Base-by-base conservation (phyloP, 805 yeast species). In the Ogataea corticis region DNA sequence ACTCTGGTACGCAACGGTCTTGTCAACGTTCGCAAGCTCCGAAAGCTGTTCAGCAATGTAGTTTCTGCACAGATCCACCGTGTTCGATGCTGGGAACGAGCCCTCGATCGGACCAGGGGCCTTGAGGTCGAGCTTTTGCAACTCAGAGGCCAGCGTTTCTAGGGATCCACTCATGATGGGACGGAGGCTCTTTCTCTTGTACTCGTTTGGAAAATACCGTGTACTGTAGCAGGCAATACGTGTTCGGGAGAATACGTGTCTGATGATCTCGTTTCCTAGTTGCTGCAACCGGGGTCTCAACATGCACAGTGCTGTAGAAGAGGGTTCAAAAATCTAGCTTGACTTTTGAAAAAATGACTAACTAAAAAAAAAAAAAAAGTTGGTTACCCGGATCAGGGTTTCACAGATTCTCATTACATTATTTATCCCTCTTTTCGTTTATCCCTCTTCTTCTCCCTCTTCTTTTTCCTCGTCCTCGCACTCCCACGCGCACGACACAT, bases 11-110 rank as follows among this genome's bases (percentile, higher is more conserved):
- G 91, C 87, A 41, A 89, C 64, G 3, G 71, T 69, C 45, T 76
- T 69, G 48, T 84, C 85, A 33, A 90, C 95, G 30, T 83, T 85
- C 15, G 95, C 76, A 55, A 94, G 70, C 54, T 76, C 72, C 48
- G 85, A 75, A 48, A 94, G 76, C 63, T 91, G 92, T 52, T 79
- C 76, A 41, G 96, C 72, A 65, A 94, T 87, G 69, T 87, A 89
- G 66, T 90, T 87, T 74, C 98, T 86, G 74, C 89, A 81, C 17
- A 90, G 73, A 62, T 94, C 99, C 47, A 86, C 82, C 4, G 92
- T 83, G 67, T 92, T 92, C 65, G 73, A 75, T 35, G 79, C 82
- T 13, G 97, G 96, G 62, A 71, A 77, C 1, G 96, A 84, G 32
- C 81, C 86, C 49, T 70, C 77, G 35, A 69, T 56, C 2, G 62